Percentiles rank a stretch among this genome's conserved stretches.
phyloP scores from a whole-genome alignment of 495 filamentous ascomycete species.

The Aspergillus wentii region DNA sequence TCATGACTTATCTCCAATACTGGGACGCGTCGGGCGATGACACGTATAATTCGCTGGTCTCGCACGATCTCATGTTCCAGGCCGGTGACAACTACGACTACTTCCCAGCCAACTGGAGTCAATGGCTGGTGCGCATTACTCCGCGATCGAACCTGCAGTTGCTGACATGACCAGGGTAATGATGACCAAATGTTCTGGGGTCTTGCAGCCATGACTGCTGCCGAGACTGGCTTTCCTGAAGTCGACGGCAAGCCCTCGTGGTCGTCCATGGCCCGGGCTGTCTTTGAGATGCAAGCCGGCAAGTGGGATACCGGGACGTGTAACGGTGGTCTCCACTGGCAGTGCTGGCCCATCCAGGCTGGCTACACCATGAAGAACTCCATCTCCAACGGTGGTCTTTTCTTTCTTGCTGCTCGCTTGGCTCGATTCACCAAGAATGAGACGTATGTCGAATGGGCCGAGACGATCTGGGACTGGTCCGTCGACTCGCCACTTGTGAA shows the following conservation, averaged over 20 bases:
- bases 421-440: slow-evolving; percentile 60
- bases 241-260: slow-evolving; percentile 51
- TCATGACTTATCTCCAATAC: slow-evolving; percentile 42
- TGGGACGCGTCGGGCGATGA: slow-evolving; percentile 46
- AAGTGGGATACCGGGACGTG: slow-evolving; percentile 43
- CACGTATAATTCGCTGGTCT: slow-evolving; percentile 38
- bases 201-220: slow-evolving; percentile 46
- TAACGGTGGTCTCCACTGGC: slow-evolving; percentile 45
- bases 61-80: slow-evolving; percentile 40
- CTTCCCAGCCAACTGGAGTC: slow-evolving; percentile 28
- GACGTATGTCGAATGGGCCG: slow-evolving; percentile 61
- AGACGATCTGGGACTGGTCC: slow-evolving; percentile 59
- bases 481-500: slow-evolving; percentile 45
- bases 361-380: slow-evolving; percentile 61
- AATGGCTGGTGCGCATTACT: slow-evolving; percentile 17
- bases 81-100: slow-evolving; percentile 37
- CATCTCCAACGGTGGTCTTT: slow-evolving; percentile 61
- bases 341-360: slow-evolving; percentile 41
- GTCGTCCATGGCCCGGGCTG: slow-evolving; percentile 66
- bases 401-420: slow-evolving; percentile 60
- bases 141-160: not conserved
- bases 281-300: slow-evolving; percentile 59
- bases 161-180: slow-evolving; percentile 28
- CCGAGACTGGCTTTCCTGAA: slow-evolving; percentile 40
- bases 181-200: slow-evolving; percentile 52